Conservation (phyloP, 345 rosid genomes). For the Brassica rapa region DNA sequence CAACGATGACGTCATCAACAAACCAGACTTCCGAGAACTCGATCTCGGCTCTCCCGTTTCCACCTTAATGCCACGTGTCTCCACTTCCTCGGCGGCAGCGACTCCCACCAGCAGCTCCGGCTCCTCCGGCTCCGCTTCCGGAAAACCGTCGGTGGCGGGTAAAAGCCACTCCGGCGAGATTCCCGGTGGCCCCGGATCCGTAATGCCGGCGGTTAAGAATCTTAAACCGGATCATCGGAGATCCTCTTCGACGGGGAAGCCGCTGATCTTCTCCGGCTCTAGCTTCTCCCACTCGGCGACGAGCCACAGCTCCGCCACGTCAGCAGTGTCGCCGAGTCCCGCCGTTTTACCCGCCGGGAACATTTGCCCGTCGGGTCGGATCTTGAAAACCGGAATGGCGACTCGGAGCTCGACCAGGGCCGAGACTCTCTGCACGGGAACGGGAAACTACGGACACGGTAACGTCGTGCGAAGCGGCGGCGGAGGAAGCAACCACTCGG, state of each 20-base stretch:
- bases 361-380: constrained; percentile 89
- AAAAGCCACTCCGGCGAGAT: constrained; percentile 68
- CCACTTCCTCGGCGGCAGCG: constrained; percentile 29
- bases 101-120: constrained; percentile 43
- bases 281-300: constrained; percentile 43
- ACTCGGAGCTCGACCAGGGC: constrained; percentile 52
- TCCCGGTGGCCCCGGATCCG: constrained; percentile 37
- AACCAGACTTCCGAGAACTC: constrained; percentile 88
- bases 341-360: constrained; percentile 69
- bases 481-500: constrained; percentile 39
- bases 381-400: constrained; percentile 63
- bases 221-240: constrained; percentile 64
- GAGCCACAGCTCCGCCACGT: constrained; percentile 31
- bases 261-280: constrained; percentile 72
- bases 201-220: constrained; percentile 24
- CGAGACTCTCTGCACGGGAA: constrained; percentile 69
- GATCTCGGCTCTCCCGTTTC: constrained; percentile 96
- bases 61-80: constrained; percentile 59
- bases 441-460: constrained; percentile 91
- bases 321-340: constrained; percentile 46
- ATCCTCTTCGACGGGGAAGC: constrained; percentile 75
- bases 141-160: constrained; percentile 36
- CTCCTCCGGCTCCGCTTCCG: constrained; percentile 40
- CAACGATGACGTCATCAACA: constrained; percentile 50
- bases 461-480: constrained; percentile 68